These are phyloP conservation scores for Lactifluus hygrophoroides DNA, from an alignment of 768 basidiomycete species.

Conservation along the genomic window DNA sequence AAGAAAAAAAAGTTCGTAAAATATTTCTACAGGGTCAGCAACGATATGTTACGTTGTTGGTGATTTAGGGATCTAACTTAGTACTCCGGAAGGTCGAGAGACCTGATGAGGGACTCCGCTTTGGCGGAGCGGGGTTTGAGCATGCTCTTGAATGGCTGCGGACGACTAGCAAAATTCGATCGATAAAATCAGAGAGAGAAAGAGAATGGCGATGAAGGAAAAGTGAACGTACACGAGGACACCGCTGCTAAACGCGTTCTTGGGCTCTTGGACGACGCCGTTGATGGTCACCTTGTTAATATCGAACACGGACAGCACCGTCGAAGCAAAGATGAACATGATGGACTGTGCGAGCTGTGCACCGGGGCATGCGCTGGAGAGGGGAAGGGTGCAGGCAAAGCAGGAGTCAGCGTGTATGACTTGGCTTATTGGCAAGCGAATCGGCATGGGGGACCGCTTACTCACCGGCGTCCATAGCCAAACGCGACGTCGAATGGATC, in stretches of 20 bases:
- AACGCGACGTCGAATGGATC: constrained; percentile 21
- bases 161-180: constrained; percentile 17
- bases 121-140: constrained; percentile 21
- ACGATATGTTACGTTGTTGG: too few species aligned
- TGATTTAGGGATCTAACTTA: too few species aligned
- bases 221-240: constrained; percentile 11
- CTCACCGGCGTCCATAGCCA: constrained; percentile 25
- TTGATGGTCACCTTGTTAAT: constrained; percentile 14
- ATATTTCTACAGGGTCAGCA: too few species aligned
- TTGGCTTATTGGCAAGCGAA: too few species aligned
- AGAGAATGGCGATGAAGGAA: not conserved
- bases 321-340: constrained; percentile 18
- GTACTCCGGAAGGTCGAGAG: constrained; percentile 9
- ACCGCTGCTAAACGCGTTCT: constrained; percentile 15
- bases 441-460: not conserved
- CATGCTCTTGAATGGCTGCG: constrained; percentile 21
- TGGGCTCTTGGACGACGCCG: constrained; percentile 18
- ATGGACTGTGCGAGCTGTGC: constrained; percentile 19
- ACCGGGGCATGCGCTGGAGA: constrained; percentile 18
- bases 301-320: constrained; percentile 19
- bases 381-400: too few species aligned
- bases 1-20: too few species aligned
- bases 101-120: constrained; percentile 16
- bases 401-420: too few species aligned
- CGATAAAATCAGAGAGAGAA: too few species aligned